Base-by-base conservation (phyloP, 768 basidiomycete species). In the Jaapia argillacea region DNA sequence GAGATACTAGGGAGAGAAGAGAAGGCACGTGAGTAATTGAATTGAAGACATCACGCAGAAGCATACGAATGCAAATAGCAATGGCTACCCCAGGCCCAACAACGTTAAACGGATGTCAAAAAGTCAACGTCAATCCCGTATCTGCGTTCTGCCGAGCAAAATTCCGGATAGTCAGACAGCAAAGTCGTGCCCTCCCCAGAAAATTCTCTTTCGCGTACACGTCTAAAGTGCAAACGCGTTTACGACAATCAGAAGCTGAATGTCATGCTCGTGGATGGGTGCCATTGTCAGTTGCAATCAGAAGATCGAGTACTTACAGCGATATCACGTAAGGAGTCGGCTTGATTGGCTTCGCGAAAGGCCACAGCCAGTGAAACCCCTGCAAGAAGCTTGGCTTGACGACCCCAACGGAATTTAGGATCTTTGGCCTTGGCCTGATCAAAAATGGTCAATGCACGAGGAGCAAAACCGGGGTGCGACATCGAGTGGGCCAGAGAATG, bases 361-460 rank as follows among this genome's bases (percentile, higher is more conserved):
- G 84, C 78, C 44, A 88, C 70, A 21, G 77, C 71, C 22, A 88
- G 64, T 37, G 79, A 75, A 2, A 80, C 83, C 10, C 77, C 88
- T 0, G 82, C 81, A 10, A 75, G 68, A 36, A 76, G 63, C 58
- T 74, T 85, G 18, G 86, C 79, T 49, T 71, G 79, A 41, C 75
- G 70, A 27, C 88, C 87, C 86, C 86, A 91, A 27, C 74, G 74
- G 55, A 76, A 81, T 6, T 65, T 58, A 14, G 44, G 42, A 12
- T 72, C 74, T 24, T 66, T 66, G 20, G 61, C 47, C 74, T 79
- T 85, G 21, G 75, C 75, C 51, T 81, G 77, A 61, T 74, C 72
- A 61, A 89, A 89, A 22, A 90, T 60, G 44, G 68, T 68, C 46
- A 71, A 72, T 10, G 81, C 81, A 50, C 86, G 83, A 51, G 74